Evolutionary conservation across 2,329 filamentous ascomycete species (phyloP), one percentile per base, ranked within the genome.

Genomic region (Talaromyces sp.): DNA sequence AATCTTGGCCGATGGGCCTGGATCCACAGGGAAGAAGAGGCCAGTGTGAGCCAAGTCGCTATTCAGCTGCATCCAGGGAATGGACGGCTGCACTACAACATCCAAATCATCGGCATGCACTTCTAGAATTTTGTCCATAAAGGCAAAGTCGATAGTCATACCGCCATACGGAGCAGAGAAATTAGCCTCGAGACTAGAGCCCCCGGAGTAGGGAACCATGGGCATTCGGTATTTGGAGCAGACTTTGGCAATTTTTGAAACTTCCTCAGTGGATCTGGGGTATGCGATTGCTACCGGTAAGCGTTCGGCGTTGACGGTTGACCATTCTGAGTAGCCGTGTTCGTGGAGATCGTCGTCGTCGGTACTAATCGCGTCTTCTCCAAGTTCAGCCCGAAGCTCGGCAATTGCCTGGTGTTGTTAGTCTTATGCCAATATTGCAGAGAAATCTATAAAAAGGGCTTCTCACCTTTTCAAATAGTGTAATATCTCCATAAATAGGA

Each of bases 1-100:
- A 22, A 87, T 79, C 67, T 81, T 79, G 0, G 85, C 85, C 0
- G 82, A 84, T 43, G 89, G 89, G 75, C 91, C 91, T 13, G 93
- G 93, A 72, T 97, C 93, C 13, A 96, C 89, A 0, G 93, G 93
- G 74, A 97, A 96, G 80, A 97, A 97, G 1, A 97, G 85, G 0
- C 91, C 91, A 3, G 86, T 89, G 45, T 86, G 83, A 76, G 90
- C 86, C 72, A 90, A 87, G 58, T 87, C 83, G 69, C 90, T 87
- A 72, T 97, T 97, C 65, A 97, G 80, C 61, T 90, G 87, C 85
- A 96, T 93, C 93, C 93, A 97, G n/a, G 90, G 89, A 10, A 97
- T 89, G 7, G 90, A 91, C 3, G 93, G 93, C 75, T 97, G 93
- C 3, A 97, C 92, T 4, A 96, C 91, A 59, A 97, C 84, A 71